A percentile compares a stretch with the other conserved stretches of the same genome.
Evolutionary conservation across 805 yeast genomes (phyloP).

Genomic region (Metschnikowia matae): DNA sequence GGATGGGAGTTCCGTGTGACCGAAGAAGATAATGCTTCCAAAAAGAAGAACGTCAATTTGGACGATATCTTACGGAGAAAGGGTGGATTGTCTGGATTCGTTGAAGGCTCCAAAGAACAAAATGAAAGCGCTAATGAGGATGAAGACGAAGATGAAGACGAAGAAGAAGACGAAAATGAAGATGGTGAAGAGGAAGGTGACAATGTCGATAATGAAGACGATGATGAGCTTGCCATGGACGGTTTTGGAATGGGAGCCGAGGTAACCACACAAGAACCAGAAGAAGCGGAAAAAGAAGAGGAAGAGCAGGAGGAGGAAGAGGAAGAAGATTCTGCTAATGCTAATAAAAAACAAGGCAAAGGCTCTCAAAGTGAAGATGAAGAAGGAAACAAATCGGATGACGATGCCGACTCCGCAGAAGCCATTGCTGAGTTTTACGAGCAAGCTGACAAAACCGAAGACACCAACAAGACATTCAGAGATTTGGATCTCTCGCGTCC

Average conservation of each 20-base stretch:
- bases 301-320: constrained; percentile 24
- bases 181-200: constrained; percentile 17
- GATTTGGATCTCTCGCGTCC: constrained; percentile 85
- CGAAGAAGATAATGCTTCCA: constrained; percentile 19
- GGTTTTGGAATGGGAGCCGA: constrained; percentile 47
- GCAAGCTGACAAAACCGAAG: constrained; percentile 41
- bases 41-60: constrained; percentile 66
- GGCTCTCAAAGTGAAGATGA: constrained; percentile 15
- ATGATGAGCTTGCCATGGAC: constrained; percentile 41
- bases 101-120: constrained; percentile 22
- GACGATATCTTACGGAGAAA: constrained; percentile 84
- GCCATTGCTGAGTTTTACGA: constrained; percentile 75
- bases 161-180: constrained; percentile 33
- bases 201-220: constrained; percentile 28
- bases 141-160: constrained; percentile 20
- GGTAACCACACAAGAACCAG: constrained; percentile 23
- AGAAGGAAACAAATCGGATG: constrained; percentile 26
- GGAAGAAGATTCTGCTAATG: constrained; percentile 6
- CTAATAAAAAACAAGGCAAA: too few species aligned
- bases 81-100: constrained; percentile 61
- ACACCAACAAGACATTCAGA: constrained; percentile 63
- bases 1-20: constrained; percentile 85
- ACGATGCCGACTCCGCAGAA: constrained; percentile 65
- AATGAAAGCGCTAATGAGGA: constrained; percentile 13
- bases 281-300: constrained; percentile 11